A percentile compares a stretch with the other conserved stretches of the same genome.
Evolutionary conservation across 1,284 basidiomycete genomes (phyloP).

Genomic region (Cerrena zonata): DNA sequence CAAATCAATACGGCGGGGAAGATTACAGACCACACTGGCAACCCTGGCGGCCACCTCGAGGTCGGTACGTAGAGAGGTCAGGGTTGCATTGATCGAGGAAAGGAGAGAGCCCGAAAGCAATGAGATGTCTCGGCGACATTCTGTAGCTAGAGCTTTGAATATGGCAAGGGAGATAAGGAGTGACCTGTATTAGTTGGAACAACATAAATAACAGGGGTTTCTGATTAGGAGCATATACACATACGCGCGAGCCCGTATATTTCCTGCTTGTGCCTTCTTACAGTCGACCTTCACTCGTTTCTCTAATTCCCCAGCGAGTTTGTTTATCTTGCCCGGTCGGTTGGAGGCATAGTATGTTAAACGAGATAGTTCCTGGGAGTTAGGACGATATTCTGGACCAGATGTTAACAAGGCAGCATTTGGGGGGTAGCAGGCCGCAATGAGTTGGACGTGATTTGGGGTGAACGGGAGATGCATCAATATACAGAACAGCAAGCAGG

Average conservation of each 20-base stretch:
- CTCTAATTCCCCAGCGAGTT: conserved; percentile 80
- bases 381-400: conserved; percentile 78
- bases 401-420: conserved; percentile 71
- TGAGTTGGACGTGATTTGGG: conserved; percentile 80
- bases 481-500: not conserved
- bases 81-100: conserved; percentile 62
- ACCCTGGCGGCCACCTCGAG: conserved; percentile 81
- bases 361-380: conserved; percentile 85
- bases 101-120: conserved; percentile 79
- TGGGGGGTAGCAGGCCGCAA: conserved; percentile 87
- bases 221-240: conserved; percentile 28
- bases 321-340: conserved; percentile 83
- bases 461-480: conserved; percentile 58
- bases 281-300: conserved; percentile 70
- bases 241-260: conserved; percentile 76
- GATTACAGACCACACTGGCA: conserved; percentile 67
- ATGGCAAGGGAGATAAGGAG: conserved; percentile 86
- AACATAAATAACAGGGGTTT: conserved; percentile 5
- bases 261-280: conserved; percentile 62
- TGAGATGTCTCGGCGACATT: conserved; percentile 83
- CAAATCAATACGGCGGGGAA: not conserved
- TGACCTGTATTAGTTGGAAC: conserved; percentile 45
- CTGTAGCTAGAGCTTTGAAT: conserved; percentile 78
- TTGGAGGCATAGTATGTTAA: conserved; percentile 91
- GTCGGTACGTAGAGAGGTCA: conserved; percentile 64